phyloP scores from a whole-genome alignment of 768 basidiomycete genomes.

The Phylloporus sp. region DNA sequence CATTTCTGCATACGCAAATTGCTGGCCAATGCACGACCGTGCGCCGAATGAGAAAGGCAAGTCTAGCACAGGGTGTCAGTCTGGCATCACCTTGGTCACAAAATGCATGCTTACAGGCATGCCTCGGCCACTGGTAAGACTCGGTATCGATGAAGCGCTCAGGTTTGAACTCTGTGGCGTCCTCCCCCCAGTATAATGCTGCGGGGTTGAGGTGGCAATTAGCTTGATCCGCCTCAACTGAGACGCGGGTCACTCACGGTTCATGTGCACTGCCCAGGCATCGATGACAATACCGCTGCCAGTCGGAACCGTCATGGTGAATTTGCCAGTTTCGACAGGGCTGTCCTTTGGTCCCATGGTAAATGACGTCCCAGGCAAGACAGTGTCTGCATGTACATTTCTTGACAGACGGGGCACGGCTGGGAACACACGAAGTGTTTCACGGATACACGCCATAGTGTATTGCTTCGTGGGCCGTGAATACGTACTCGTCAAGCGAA shows the following conservation, averaged over 20 bases:
- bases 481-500: background rate
- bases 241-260: slow-evolving; percentile 33
- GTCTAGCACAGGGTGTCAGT: slow-evolving; percentile 23
- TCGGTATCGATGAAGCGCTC: slow-evolving; percentile 50
- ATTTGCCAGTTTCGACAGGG: slow-evolving; percentile 26
- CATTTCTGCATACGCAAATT: slow-evolving; percentile 43
- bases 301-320: slow-evolving; percentile 34
- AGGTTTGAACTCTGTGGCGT: slow-evolving; percentile 42
- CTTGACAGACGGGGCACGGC: slow-evolving; percentile 36
- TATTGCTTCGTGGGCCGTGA: slow-evolving; percentile 35
- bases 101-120: slow-evolving; percentile 37
- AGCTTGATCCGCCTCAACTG: background rate
- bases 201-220: background rate
- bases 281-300: slow-evolving; percentile 42
- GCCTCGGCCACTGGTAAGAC: slow-evolving; percentile 48
- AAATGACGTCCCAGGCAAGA: slow-evolving; percentile 35
- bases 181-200: slow-evolving; percentile 51
- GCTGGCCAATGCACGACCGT: slow-evolving; percentile 47
- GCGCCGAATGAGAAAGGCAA: slow-evolving; percentile 44
- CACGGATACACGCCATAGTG: slow-evolving; percentile 40
- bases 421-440: slow-evolving; percentile 44
- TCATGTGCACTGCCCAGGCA: slow-evolving; percentile 41
- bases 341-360: slow-evolving; percentile 16
- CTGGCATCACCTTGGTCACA: background rate
- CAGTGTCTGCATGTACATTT: slow-evolving; percentile 32